Evolutionary conservation across 257 asterid genomes (phyloP).

Genomic region (Solanum bulbocastanum): DNA sequence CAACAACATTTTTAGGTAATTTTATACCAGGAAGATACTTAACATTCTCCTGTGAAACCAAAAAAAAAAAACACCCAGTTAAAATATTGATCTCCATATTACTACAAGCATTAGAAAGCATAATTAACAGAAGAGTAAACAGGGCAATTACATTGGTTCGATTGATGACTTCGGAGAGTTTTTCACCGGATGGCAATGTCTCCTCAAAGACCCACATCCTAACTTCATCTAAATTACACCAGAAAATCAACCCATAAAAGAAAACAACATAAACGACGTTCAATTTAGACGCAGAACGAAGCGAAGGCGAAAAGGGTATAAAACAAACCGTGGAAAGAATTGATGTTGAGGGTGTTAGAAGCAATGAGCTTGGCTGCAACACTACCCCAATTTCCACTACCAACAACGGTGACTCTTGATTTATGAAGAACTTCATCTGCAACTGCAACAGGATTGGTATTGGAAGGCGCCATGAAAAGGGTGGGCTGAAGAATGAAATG

Average conservation of each 20-base stretch:
- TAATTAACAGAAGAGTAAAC: not conserved
- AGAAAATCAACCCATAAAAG: not conserved
- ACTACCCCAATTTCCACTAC: constrained; percentile 95
- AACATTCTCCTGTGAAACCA: constrained; percentile 53
- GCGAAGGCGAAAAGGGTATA: too few species aligned
- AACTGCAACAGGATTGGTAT: not conserved
- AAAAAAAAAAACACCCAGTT: not conserved
- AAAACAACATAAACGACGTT: not conserved
- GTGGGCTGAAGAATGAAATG: not conserved
- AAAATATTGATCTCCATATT: not conserved
- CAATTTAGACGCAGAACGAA: not conserved
- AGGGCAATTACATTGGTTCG: constrained; percentile 33
- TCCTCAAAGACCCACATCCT: constrained; percentile 91
- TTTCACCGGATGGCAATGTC: constrained; percentile 49
- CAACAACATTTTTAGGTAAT: constrained; percentile 74
- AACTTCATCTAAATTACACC: constrained; percentile 44
- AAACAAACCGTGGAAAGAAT: constrained; percentile 54
- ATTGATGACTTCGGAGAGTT: constrained; percentile 66
- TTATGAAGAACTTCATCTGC: constrained; percentile 6
- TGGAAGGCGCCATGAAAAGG: constrained; percentile 26
- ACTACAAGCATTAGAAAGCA: not conserved
- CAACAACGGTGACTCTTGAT: constrained; percentile 69
- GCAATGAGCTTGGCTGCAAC: constrained; percentile 91
- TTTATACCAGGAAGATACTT: constrained; percentile 76
- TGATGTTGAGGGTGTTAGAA: constrained; percentile 46